Conservation (phyloP, 257 asterid genomes). For the Salvia miltiorrhiza region DNA sequence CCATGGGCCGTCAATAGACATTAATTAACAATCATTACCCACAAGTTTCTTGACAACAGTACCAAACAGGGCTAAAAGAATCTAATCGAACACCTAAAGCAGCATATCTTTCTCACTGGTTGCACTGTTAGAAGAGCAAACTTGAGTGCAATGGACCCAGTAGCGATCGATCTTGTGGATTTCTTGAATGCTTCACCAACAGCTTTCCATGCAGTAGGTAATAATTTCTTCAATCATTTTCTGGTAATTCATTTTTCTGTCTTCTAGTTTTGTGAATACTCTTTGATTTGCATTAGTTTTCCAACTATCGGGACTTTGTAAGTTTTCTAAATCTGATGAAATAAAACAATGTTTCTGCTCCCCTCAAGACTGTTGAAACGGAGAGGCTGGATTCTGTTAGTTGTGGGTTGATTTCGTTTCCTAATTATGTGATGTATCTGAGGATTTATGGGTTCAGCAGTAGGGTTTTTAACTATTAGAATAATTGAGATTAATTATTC, state of each 20-base stretch:
- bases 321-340: neutral
- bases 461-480: neutral
- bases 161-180: slow-evolving; percentile 68
- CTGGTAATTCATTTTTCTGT: neutral
- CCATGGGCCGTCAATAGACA: too few relatives aligned
- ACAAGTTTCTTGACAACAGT: too few relatives aligned
- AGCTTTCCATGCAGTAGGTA: slow-evolving; percentile 97
- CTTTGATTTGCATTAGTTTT: slow-evolving; percentile 5
- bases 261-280: slow-evolving; percentile 14
- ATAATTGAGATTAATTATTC: neutral
- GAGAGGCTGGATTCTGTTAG: neutral
- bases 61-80: too few relatives aligned
- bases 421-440: neutral
- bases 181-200: slow-evolving; percentile 94
- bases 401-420: neutral
- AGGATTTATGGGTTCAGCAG: neutral
- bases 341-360: neutral
- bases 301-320: neutral
- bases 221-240: neutral
- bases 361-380: too few relatives aligned
- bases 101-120: neutral
- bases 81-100: neutral
- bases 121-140: neutral
- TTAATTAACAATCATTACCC: too few relatives aligned
- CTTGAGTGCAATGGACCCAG: slow-evolving; percentile 44